Base-by-base conservation (phyloP, 495 filamentous ascomycete genomes). In the Podospora sp. region DNA sequence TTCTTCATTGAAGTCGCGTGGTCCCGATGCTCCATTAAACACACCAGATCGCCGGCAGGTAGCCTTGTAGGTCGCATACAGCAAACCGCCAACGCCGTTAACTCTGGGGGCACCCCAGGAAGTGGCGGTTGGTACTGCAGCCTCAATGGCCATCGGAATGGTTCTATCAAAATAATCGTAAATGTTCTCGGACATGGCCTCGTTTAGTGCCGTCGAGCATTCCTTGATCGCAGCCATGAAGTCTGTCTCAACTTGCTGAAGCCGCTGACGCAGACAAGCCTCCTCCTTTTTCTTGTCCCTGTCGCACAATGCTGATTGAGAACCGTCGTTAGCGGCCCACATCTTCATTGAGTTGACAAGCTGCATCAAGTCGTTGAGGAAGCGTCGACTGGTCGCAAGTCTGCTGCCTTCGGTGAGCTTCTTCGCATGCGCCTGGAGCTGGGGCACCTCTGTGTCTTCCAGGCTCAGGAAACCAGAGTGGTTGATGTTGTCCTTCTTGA, bases 51-150 rank as follows among this genome's bases (percentile, higher is more conserved):
- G 80, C 62, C 82, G 78, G 71, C 83, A 85, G 6, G 82, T 81
- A n/a, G 89, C 89, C 73, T 85, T 87, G 68, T 90, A 91, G 0
- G 89, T 89, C 2, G 76, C 25, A 80, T 80, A 90, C 35, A 69
- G 66, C 21, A 85, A 69, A 6, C 86, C 88, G 26, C 86, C 29
- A 8, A 33, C 29, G 29, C 29, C 84, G n/a, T 69, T 65, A 55
- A 60, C 40, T 65, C 79, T 76, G 40, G 72, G 78, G 14, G 75
- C 74, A 6, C 84, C 83, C 88, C 87, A 90, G 33, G 78, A 68
- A 2, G 68, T 71, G 20, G 80, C 83, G 22, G 79, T 86, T 7
- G 59, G 14, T 33, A 69, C 70, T 11, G 83, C 82, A 49, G 69
- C 71, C 18, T 73, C 70, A 26, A 77, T 65, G 16, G 84, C 85